Conservation (phyloP, 1,139 yeast genomes). For the Nadsonia starkeyi-henricii region DNA sequence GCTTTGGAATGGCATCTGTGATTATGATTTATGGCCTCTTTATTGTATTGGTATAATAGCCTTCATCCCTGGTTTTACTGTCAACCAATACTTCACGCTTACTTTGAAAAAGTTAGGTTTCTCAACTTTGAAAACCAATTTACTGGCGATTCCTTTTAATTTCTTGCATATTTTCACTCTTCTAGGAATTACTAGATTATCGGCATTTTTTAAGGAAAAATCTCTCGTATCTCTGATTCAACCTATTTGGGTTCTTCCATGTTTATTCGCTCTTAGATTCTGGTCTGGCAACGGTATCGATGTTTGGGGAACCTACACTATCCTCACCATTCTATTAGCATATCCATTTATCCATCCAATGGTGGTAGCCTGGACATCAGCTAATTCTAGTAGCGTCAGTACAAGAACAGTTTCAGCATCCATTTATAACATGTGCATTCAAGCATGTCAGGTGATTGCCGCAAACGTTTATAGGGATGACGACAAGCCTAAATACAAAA, state of each 20-base stretch:
- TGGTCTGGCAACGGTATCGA: conserved; percentile 38
- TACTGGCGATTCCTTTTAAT: conserved; percentile 38
- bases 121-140: conserved; percentile 37
- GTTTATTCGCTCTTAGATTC: conserved; percentile 32
- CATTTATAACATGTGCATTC: conserved; percentile 47
- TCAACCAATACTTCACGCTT: conserved; percentile 36
- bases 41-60: conserved; percentile 37
- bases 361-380: conserved; percentile 45
- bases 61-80: conserved; percentile 31
- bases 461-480: conserved; percentile 41
- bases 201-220: conserved; percentile 29
- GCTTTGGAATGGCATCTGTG: conserved; percentile 31
- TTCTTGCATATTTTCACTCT: conserved; percentile 28
- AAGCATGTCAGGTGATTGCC: conserved; percentile 37
- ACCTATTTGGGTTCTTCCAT: conserved; percentile 28
- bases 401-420: conserved; percentile 50
- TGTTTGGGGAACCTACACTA: conserved; percentile 38
- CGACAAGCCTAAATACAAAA: conserved; percentile 44
- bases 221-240: conserved; percentile 24
- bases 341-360: conserved; percentile 38
- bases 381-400: conserved; percentile 46
- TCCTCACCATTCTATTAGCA: conserved; percentile 33
- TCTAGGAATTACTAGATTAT: conserved; percentile 28
- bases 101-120: conserved; percentile 40
- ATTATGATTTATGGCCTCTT: conserved; percentile 48